Percentiles rank a stretch among this genome's conserved stretches.
phyloP scores from a whole-genome alignment of 2,329 filamentous ascomycete genomes.

The Aspergillus sergii region DNA sequence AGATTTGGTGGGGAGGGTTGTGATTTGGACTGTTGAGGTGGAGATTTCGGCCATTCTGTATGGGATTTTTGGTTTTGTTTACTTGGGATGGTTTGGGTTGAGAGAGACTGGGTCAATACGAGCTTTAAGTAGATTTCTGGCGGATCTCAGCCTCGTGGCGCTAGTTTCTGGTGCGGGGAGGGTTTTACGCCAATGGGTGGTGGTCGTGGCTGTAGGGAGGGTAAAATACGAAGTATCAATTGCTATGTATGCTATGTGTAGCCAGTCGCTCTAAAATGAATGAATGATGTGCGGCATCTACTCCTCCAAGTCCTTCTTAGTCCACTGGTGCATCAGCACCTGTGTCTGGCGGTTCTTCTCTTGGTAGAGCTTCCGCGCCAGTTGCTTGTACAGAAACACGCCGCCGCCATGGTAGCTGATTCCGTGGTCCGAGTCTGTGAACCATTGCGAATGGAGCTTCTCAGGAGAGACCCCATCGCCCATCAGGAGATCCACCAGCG shows the following conservation, averaged over 20 bases:
- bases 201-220: too few species aligned
- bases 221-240: too few species aligned
- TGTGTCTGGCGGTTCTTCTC: slow-evolving; percentile 58
- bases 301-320: not conserved
- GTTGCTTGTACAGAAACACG: slow-evolving; percentile 63
- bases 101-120: too few species aligned
- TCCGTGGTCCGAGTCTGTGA: slow-evolving; percentile 66
- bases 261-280: too few species aligned
- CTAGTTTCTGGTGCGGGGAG: too few species aligned
- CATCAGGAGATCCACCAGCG: slow-evolving; percentile 63
- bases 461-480: slow-evolving; percentile 60
- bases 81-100: not conserved
- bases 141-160: too few species aligned
- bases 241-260: too few species aligned
- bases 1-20: slow-evolving; percentile 60
- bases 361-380: slow-evolving; percentile 62
- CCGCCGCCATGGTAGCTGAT: slow-evolving; percentile 61
- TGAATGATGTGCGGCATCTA: not conserved
- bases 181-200: too few species aligned
- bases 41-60: slow-evolving; percentile 20
- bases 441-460: slow-evolving; percentile 66
- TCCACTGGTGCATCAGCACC: slow-evolving; percentile 50
- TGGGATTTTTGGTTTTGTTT: not conserved
- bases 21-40: slow-evolving; percentile 49
- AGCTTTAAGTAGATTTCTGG: too few species aligned